Conservation (phyloP, 345 rosid genomes). For the Euphorbia lathyris region DNA sequence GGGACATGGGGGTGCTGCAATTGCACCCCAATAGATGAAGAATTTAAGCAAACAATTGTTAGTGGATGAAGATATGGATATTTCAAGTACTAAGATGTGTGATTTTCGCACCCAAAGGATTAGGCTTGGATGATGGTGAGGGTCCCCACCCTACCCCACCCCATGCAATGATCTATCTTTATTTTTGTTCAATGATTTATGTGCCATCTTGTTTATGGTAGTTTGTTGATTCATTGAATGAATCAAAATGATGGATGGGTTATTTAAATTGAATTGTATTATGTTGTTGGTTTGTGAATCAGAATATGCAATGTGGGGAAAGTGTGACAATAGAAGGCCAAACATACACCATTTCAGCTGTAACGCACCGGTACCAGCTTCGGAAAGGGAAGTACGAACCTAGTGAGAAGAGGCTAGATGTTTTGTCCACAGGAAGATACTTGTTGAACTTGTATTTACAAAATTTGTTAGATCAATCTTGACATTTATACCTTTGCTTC, state of each 20-base stretch:
- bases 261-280: too few species aligned
- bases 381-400: conserved; percentile 89
- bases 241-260: too few species aligned
- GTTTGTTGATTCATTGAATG: conserved; percentile 13
- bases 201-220: conserved; percentile 15
- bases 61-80: conserved; percentile 3
- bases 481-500: conserved; percentile 7
- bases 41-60: too few species aligned
- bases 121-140: too few species aligned
- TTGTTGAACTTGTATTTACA: conserved; percentile 71
- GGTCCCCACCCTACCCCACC: conserved; percentile 16
- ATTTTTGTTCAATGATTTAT: conserved; percentile 19
- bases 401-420: conserved; percentile 85
- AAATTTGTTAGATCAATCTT: conserved; percentile 67
- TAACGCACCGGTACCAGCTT: conserved; percentile 84
- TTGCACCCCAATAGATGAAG: too few species aligned
- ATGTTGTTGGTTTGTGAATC: conserved; percentile 30
- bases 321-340: conserved; percentile 87
- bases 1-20: too few species aligned
- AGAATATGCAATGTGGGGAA: conserved; percentile 90
- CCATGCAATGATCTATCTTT: conserved; percentile 9
- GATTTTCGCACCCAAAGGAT: neutral
- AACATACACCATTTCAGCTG: conserved; percentile 69
- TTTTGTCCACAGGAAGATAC: conserved; percentile 75
- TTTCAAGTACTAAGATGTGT: conserved; percentile 2